A percentile compares a stretch with the other conserved stretches of the same genome.
Conservation (phyloP, 148 eudicot genomes). For the Suaeda aralocaspica region DNA sequence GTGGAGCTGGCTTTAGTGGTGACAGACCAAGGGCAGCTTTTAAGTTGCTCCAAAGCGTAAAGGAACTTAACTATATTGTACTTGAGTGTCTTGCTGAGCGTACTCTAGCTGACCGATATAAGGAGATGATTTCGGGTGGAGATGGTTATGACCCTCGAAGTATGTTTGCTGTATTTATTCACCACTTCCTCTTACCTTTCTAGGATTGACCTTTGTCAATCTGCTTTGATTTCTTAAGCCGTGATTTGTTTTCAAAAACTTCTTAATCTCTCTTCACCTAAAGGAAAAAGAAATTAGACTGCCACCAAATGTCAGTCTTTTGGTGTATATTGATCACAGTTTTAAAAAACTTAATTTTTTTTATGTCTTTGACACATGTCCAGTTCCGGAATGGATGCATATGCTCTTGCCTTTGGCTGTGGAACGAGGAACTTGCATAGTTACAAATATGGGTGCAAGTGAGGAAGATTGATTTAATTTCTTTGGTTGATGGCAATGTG, state of each 20-base stretch:
- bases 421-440: constrained; percentile 75
- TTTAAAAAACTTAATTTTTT: too few relatives aligned
- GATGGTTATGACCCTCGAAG: constrained; percentile 87
- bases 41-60: constrained; percentile 79
- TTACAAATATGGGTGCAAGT: constrained; percentile 99
- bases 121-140: constrained; percentile 65
- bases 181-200: too few relatives aligned
- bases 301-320: background rate
- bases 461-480: constrained; percentile 17
- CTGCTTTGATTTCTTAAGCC: background rate
- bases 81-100: constrained; percentile 99
- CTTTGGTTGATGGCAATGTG: background rate
- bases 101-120: constrained; percentile 77
- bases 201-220: background rate
- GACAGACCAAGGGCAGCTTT: constrained; percentile 92
- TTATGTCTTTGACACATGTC: constrained; percentile 7
- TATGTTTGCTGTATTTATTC: constrained; percentile 47
- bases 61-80: constrained; percentile 73
- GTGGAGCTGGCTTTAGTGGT: constrained; percentile 98
- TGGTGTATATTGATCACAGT: background rate
- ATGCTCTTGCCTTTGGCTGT: constrained; percentile 92
- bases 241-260: too few relatives aligned
- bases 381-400: constrained; percentile 94
- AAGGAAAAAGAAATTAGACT: background rate
- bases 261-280: too few relatives aligned